Base-by-base conservation (phyloP, 2,329 filamentous ascomycete species). In the Fusarium verticillioides region DNA sequence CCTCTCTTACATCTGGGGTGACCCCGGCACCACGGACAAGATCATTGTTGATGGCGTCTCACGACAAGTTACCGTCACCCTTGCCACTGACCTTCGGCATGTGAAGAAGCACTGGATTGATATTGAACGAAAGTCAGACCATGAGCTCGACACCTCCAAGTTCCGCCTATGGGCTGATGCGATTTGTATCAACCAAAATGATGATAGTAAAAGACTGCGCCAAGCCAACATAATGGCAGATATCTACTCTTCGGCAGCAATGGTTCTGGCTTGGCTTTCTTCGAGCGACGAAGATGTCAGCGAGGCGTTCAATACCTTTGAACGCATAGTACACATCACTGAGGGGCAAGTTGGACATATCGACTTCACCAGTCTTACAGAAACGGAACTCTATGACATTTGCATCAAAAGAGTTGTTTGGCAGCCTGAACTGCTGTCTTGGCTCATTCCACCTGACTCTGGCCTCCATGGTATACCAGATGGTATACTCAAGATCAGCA, bases 161-260 rank as follows among this genome's bases (percentile, higher is more conserved):
- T 59, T 66, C 0, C 66, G 44, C 8, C 26, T 65, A 1, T 67
- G 53, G 64, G 46, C 40, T 3, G 61, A 67, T 46, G 53, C 53
- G 0, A 3, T 65, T 0, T 49, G 61, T 2, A 67, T 67, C 44
- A 65, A 66, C 9, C 61, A 67, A 36, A 2, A n/a, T 1, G 61
- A 65, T 16, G 1, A 4, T 0, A 3, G 4, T 0, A 49, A 69
- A 9, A 68, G 18, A 10, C n/a, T 18, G 0, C n/a, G 43, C 2
- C 63, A 68, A 23, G 66, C 68, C 4, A 2, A 5, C 3, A 11
- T 68, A 19, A 69, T 69, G 66, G 32, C 30, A 0, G 21, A 42
- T 4, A 44, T 69, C 9, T 57, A 68, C 7, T 44, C 49, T 9
- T 44, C 39, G 6, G 66, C 63, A 2, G 39, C 30, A 0, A 46